A percentile compares a stretch with the other conserved stretches of the same genome.
phyloP scores from a whole-genome alignment of 1,284 basidiomycete genomes.

The Apiotrichum veenhuisii region DNA sequence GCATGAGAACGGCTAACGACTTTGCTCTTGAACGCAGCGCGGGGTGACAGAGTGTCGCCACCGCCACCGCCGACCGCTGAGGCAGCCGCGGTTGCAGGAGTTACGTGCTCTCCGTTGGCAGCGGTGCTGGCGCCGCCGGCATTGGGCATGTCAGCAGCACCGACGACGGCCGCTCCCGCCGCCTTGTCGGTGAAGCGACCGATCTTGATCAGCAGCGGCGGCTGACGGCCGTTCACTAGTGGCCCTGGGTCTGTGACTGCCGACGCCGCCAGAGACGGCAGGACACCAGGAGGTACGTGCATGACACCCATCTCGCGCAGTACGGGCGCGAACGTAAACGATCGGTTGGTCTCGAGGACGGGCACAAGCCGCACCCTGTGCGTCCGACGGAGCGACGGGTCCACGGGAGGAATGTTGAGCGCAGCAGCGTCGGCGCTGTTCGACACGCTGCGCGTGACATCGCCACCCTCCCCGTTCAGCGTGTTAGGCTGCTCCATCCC shows the following conservation, averaged over 20 bases:
- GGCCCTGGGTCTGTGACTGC: conserved; percentile 24
- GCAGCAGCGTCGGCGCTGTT: not conserved
- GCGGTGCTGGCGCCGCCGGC: not conserved
- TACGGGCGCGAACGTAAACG: conserved; percentile 90
- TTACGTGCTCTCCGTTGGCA: not conserved
- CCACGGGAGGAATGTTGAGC: conserved; percentile 14
- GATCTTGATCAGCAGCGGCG: conserved; percentile 66
- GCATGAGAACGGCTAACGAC: conserved; percentile 93
- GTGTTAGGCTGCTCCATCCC: conserved; percentile 24
- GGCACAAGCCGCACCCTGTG: conserved; percentile 77
- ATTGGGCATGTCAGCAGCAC: not conserved
- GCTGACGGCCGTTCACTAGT: conserved; percentile 51
- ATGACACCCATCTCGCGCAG: conserved; percentile 60
- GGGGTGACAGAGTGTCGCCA: conserved; percentile 65
- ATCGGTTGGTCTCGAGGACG: conserved; percentile 83
- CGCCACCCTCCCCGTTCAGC: conserved; percentile 14
- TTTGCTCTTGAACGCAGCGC: conserved; percentile 93
- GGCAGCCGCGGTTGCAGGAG: not conserved
- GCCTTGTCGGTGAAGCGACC: conserved; percentile 77
- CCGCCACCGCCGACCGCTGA: conserved; percentile 42
- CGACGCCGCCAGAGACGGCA: conserved; percentile 32
- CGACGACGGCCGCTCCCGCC: conserved; percentile 9
- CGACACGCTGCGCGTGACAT: conserved; percentile 37
- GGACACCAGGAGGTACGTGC: conserved; percentile 54
- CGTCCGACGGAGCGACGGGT: conserved; percentile 26